phyloP scores from a whole-genome alignment of 768 basidiomycete genomes.

The Termitomyces heimii region DNA sequence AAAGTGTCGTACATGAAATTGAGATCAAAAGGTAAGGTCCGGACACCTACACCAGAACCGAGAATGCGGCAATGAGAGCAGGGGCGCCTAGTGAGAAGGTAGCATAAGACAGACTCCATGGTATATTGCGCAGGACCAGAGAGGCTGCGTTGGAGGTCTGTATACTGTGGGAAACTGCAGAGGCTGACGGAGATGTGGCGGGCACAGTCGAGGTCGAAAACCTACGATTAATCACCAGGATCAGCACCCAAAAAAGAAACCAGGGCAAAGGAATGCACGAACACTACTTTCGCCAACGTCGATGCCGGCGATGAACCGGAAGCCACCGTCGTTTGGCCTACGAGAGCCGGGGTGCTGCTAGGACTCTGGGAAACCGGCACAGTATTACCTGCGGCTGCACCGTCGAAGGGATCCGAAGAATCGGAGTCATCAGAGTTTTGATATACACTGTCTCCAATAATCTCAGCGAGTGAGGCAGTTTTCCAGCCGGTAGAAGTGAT shows the following conservation, averaged over 20 bases:
- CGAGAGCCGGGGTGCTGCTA: not conserved
- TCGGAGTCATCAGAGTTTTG: slow-evolving; percentile 37
- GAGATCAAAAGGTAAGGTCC: not conserved
- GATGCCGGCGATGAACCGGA: not conserved
- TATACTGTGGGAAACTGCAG: not conserved
- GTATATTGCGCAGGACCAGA: not conserved
- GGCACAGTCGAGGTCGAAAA: not conserved
- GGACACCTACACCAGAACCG: not conserved
- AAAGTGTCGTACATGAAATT: not conserved
- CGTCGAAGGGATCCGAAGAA: slow-evolving; percentile 23
- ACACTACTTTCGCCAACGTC: not conserved
- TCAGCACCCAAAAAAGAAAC: not conserved
- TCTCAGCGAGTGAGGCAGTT: slow-evolving; percentile 45
- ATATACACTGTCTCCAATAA: slow-evolving; percentile 33
- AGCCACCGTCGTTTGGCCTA: not conserved
- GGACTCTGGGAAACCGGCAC: not conserved
- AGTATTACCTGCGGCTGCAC: slow-evolving; percentile 14
- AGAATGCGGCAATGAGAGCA: not conserved
- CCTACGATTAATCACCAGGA: not conserved
- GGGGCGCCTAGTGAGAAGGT: slow-evolving; percentile 1
- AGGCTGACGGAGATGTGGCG: not conserved
- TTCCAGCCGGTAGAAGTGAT: slow-evolving; percentile 72
- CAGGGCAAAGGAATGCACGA: not conserved
- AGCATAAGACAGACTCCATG: not conserved
- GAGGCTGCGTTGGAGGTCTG: slow-evolving; percentile 7